Evolutionary conservation across 2,329 filamentous ascomycete species (phyloP), one percentile per base, ranked within the genome.

Genomic region (Didymella segeticola): DNA sequence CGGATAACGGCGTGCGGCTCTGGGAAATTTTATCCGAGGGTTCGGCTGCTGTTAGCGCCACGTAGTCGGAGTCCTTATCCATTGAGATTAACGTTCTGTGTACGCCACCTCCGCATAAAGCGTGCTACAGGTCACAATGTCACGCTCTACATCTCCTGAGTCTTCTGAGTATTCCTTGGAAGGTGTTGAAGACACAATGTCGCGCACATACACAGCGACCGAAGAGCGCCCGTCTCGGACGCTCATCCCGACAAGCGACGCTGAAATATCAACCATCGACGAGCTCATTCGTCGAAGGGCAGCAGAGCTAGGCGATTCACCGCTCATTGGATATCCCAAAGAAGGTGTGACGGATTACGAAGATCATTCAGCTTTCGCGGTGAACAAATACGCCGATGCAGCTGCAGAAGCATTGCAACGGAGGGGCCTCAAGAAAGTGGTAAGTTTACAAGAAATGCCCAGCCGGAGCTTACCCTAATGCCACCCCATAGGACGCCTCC

Each of bases 301-400:
- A 26, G 42, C 56, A 12, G 57, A 62, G 25, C 38, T 64, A 15
- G 20, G 39, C 20, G 56, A 63, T 39, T 53, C 56, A 15, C 57
- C 66, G 7, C 46, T 70, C 10, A 53, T 70, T 41, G 62, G 59
- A 8, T 68, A 63, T 29, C 67, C 67, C 9, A 63, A 57, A 41
- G 48, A 60, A 38, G 63, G 62, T n/a, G 47, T 64, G 8, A 57
- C 53, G 14, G 66, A 68, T 42, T 61, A 62, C 22, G 62, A 65
- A 42, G 67, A 68, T 25, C 65, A 70, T 49, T 66, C 64, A 11
- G 66, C 67, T 2, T 17, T 29, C 34, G 63, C 65, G 17, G 43
- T 70, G 25, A 61, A 70, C 42, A 56, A 45, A 47, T 70, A 67
- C 39, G 62, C 60, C 19, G 63, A 69, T 52, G 66, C 63, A 27